Percentiles rank a stretch among this genome's conserved stretches.
These are phyloP conservation scores for Penicillium herquei DNA, from an alignment of 495 filamentous ascomycete genomes.

Conservation along the genomic window DNA sequence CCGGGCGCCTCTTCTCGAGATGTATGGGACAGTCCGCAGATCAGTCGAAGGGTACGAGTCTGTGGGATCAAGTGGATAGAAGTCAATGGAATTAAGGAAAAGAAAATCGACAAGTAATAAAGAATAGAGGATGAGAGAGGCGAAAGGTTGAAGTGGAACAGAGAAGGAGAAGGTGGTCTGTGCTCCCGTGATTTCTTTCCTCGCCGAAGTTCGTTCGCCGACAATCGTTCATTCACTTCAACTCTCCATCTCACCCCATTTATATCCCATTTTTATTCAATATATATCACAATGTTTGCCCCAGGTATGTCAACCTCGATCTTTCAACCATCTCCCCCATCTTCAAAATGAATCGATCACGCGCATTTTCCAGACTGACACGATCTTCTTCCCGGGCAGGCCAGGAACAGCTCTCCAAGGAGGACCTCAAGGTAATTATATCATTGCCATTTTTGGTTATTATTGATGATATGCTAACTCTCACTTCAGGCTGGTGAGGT, in stretches of 20 bases:
- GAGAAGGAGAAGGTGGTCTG: constrained; percentile 30
- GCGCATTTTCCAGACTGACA: not conserved
- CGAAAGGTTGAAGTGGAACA: constrained; percentile 9
- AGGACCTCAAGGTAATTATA: constrained; percentile 44
- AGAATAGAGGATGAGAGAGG: constrained; percentile 14
- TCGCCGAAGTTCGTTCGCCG: constrained; percentile 3
- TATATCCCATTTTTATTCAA: not conserved
- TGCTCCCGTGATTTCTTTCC: constrained; percentile 35
- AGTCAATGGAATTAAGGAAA: not conserved
- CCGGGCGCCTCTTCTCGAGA: constrained; percentile 12
- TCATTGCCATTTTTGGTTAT: not conserved
- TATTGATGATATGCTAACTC: constrained; percentile 3
- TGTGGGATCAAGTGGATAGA: not conserved
- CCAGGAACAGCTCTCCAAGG: constrained; percentile 47
- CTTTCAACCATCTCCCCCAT: not conserved
- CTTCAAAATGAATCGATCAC: not conserved
- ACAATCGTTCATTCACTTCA: constrained; percentile 3
- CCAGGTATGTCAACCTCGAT: constrained; percentile 30
- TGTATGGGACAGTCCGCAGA: not conserved
- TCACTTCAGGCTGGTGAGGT: constrained; percentile 57
- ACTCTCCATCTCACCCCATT: not conserved
- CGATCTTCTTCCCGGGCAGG: constrained; percentile 18
- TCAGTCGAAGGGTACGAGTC: not conserved
- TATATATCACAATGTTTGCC: constrained; percentile 43
- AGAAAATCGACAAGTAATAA: not conserved